These are phyloP conservation scores for Trametes versicolor DNA, from an alignment of 1,284 basidiomycete genomes.

Conservation along the genomic window DNA sequence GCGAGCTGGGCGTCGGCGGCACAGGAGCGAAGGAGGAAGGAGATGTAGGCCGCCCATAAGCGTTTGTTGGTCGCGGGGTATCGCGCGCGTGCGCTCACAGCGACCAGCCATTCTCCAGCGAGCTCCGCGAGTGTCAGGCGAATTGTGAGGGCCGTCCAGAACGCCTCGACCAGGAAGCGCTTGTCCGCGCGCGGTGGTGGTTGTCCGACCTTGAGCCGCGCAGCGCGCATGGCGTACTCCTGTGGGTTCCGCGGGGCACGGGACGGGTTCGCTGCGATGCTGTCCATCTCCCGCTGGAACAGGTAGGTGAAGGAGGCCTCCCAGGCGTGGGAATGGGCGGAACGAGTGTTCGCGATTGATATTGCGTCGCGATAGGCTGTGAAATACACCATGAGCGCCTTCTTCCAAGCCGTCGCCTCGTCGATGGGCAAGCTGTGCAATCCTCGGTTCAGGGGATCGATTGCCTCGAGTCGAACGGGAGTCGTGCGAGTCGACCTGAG, in stretches of 20 bases:
- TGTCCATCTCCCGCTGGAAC: slow-evolving; percentile 57
- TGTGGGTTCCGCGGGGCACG: slow-evolving; percentile 50
- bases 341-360: slow-evolving; percentile 52
- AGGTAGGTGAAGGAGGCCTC: slow-evolving; percentile 60
- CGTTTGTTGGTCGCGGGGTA: slow-evolving; percentile 36
- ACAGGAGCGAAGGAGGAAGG: slow-evolving; percentile 54
- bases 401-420: slow-evolving; percentile 50
- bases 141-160: slow-evolving; percentile 57
- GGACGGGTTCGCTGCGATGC: slow-evolving; percentile 45
- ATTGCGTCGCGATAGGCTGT: slow-evolving; percentile 49
- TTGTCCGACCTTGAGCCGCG: slow-evolving; percentile 59
- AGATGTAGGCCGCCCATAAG: slow-evolving; percentile 50
- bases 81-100: slow-evolving; percentile 29
- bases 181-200: slow-evolving; percentile 62
- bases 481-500: slow-evolving; percentile 34
- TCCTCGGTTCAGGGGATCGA: slow-evolving; percentile 32
- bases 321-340: slow-evolving; percentile 62
- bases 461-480: slow-evolving; percentile 25
- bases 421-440: slow-evolving; percentile 46
- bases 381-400: slow-evolving; percentile 44
- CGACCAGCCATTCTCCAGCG: slow-evolving; percentile 37
- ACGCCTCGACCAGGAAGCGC: slow-evolving; percentile 63
- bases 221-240: slow-evolving; percentile 57
- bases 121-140: slow-evolving; percentile 54
- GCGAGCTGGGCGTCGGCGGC: slow-evolving; percentile 53